Conservation (phyloP, 306 rosid species). For the Fagus sylvatica region DNA sequence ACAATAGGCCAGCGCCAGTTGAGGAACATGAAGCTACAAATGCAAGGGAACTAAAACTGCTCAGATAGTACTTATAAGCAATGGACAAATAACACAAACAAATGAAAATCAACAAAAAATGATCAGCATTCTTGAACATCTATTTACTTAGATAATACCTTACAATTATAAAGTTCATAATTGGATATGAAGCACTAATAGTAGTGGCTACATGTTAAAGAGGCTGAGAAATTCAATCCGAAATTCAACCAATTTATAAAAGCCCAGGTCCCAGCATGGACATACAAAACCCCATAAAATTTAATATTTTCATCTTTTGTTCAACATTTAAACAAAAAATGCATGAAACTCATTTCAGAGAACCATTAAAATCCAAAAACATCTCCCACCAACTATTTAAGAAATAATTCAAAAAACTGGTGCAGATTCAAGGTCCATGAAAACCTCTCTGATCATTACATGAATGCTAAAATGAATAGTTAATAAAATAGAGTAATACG, state of each 20-base stretch:
- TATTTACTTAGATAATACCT: neutral
- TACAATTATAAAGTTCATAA: neutral
- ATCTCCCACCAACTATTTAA: neutral
- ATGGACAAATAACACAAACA: slow-evolving; percentile 10
- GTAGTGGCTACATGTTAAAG: neutral
- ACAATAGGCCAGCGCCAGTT: slow-evolving; percentile 85
- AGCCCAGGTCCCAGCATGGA: neutral
- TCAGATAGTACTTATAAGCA: slow-evolving; percentile 19
- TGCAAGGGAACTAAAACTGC: slow-evolving; percentile 23
- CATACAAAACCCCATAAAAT: neutral
- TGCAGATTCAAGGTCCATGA: neutral
- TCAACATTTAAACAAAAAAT: neutral
- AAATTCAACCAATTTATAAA: neutral
- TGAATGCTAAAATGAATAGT: neutral
- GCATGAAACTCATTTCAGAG: neutral
- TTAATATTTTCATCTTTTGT: neutral
- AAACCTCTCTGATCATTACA: neutral
- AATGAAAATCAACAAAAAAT: slow-evolving; percentile 18
- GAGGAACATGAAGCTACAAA: slow-evolving; percentile 84
- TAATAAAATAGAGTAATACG: neutral
- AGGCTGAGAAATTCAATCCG: neutral
- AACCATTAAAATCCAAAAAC: neutral
- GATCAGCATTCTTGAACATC: neutral
- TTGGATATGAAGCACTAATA: neutral
- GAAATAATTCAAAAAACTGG: neutral